Base-by-base conservation (phyloP, 164 flowering plant species). In the Santalum album region DNA sequence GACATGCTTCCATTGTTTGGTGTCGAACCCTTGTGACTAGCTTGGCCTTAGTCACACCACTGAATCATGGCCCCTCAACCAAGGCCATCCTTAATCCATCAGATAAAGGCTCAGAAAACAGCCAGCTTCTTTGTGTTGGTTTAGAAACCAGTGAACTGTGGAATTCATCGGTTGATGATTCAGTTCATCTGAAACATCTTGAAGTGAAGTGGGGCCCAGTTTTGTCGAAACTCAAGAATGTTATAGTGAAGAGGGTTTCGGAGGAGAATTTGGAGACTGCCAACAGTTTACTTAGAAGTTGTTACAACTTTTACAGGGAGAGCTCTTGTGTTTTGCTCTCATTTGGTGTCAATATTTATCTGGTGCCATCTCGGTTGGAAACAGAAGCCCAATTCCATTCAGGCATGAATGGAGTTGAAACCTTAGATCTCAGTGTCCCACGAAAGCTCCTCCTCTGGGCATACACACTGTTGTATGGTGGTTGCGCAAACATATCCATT, bases 371-470 rank as follows among this genome's bases (percentile, higher is more conserved):
- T 70, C 74, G 60, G 56, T 60, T 75, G 54, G 74, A 66, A 25
- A 58, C 70, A 35, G 81, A 74, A 59, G 55, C 63, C 53, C 70
- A 75, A 54, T 53, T 69, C 50, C 70, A 64, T 16, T 79, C 77
- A 2, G 79, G 78, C 38, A 64, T 70, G 52, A 82, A 83, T 42
- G 86, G 83, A 49, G 70, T 74, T 43, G 92, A 85, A 62, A 48
- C 69, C 29, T 61, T 87, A 62, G 99, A 92, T 62, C 55, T 89
- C 40, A 87, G 89, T 67, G 65, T 82, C 53, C 92, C 94, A 26
- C 67, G 90, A 54, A 92, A 87, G 76, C 86, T 89, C 67, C 82
- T 92, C 17, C 61, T 92, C 69, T 92, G 99, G 99, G 92, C 97
- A 11, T 83, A 84, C 73, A 72, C 99, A 2, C 75, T 92, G 27